These are phyloP conservation scores for Phytophthora citricola DNA, from an alignment of 352 stramenopile species.

Conservation along the genomic window DNA sequence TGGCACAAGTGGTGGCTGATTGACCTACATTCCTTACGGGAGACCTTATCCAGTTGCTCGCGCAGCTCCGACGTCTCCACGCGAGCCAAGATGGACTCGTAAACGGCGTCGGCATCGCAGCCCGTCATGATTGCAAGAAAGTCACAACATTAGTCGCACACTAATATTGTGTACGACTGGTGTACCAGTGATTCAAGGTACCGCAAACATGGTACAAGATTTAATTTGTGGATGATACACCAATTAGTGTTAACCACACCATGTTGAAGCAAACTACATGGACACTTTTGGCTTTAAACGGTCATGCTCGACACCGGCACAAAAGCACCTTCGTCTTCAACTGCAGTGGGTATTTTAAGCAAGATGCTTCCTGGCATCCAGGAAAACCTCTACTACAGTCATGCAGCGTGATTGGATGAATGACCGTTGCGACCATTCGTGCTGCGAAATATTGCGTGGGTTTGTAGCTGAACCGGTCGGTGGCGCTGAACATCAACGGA, in stretches of 20 bases:
- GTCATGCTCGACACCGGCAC: no score
- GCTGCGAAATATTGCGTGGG: conserved; percentile 27
- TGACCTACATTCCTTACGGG: conserved; percentile 18
- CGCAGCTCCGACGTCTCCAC: conserved; percentile 32
- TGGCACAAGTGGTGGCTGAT: conserved; percentile 13
- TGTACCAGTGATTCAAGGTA: background rate
- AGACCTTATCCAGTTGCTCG: conserved; percentile 24
- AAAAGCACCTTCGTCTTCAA: no score
- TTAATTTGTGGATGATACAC: no score
- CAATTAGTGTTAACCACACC: no score
- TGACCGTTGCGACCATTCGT: conserved; percentile 28
- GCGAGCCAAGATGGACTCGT: conserved; percentile 42
- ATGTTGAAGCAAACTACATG: no score
- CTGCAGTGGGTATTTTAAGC: no score
- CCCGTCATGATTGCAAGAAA: conserved; percentile 9
- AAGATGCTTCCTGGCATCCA: no score
- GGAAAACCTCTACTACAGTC: no score
- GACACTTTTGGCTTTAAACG: no score
- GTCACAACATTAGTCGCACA: background rate
- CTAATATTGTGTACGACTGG: background rate
- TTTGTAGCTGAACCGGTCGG: conserved; percentile 7
- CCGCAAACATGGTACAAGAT: no score
- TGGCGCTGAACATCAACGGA: conserved; percentile 24
- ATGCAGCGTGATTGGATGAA: background rate
- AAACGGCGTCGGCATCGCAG: conserved; percentile 37